Evolutionary conservation across 768 basidiomycete species (phyloP).

Genomic region (Phlebiopsis flavidoalba): DNA sequence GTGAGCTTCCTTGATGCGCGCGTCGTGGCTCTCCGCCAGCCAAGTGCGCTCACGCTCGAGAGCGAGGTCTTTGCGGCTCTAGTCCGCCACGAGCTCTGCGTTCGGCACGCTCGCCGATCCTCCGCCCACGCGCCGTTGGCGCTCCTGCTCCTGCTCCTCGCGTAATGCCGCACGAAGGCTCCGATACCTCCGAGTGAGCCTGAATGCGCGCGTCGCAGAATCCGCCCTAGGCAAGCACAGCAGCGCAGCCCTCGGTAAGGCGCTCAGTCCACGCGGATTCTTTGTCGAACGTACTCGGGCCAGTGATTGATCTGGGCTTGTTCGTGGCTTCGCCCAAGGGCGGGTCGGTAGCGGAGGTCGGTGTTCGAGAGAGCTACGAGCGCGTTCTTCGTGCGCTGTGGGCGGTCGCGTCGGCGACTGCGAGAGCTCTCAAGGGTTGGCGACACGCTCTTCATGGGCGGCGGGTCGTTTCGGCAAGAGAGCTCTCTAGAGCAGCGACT

Average conservation of each 20-base stretch:
- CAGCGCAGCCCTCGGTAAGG: background rate
- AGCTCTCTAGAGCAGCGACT: background rate
- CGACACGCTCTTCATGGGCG: background rate
- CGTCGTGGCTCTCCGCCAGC: constrained; percentile 38
- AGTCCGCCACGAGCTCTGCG: no score
- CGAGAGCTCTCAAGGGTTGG: background rate
- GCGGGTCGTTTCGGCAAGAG: background rate
- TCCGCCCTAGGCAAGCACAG: background rate
- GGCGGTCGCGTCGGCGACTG: background rate
- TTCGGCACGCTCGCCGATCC: no score
- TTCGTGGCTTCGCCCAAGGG: background rate
- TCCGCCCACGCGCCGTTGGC: constrained; percentile 46
- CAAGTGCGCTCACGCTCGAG: constrained; percentile 34
- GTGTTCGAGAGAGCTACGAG: background rate
- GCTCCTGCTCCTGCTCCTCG: constrained; percentile 6
- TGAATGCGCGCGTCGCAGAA: background rate
- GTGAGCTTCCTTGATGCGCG: constrained; percentile 56
- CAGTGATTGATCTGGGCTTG: background rate
- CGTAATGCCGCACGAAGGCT: background rate
- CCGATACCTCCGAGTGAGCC: constrained; percentile 1
- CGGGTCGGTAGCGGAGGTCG: background rate
- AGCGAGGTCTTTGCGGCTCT: no score
- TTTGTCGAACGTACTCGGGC: background rate
- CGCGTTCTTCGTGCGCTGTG: background rate
- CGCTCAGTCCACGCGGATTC: constrained; percentile 1